Evolutionary conservation across 1,284 basidiomycete genomes (phyloP), one percentile per base, ranked within the genome.

Genomic region (Cerioporus squamosus): DNA sequence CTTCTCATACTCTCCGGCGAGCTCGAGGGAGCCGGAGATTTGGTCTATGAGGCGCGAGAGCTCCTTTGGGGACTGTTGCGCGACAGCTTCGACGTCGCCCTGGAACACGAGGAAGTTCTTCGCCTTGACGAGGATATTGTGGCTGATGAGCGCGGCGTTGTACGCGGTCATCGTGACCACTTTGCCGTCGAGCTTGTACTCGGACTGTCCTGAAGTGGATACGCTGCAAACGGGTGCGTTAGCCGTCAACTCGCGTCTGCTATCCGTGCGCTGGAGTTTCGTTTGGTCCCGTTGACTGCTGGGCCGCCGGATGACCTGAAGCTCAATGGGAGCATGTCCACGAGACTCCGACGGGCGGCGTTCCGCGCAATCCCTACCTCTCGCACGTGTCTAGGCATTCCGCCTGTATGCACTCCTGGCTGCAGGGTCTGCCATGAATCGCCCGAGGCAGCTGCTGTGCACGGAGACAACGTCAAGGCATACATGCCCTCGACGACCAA

Each of bases 101-200:
- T 98, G 95, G 77, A 99, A 99, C n/a, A 99, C 97, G 54, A 99
- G 88, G 71, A 99, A 99, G 79, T 99, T 99, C 79, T 98, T 98
- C 20, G 97, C 97, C 77, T 98, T 98, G 71, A 99, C 96, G 55
- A 99, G 91, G 69, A 99, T 94, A 71, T 98, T 98, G 75, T 97
- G 94, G 23, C 84, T 81, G 56, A 91, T 83, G 31, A 98, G 88
- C 17, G 93, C 90, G 12, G 87, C 79, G 63, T 96, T 96, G 78
- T 98, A 98, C 0, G 85, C 84, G 26, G 88, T 84, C 72, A 95
- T 95, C 0, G 91, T 89, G 47, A 96, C 92, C 12, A 85, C 79
- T 67, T 83, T 86, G 63, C 80, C 77, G 73, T 98, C 94, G 49
- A 97, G 81, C 67, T 86, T 89, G 78, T 98, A 98, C 66, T 95